Evolutionary conservation across 2,329 filamentous ascomycete genomes (phyloP), one percentile per base, ranked within the genome.

Genomic region (Neofusicoccum ribis): DNA sequence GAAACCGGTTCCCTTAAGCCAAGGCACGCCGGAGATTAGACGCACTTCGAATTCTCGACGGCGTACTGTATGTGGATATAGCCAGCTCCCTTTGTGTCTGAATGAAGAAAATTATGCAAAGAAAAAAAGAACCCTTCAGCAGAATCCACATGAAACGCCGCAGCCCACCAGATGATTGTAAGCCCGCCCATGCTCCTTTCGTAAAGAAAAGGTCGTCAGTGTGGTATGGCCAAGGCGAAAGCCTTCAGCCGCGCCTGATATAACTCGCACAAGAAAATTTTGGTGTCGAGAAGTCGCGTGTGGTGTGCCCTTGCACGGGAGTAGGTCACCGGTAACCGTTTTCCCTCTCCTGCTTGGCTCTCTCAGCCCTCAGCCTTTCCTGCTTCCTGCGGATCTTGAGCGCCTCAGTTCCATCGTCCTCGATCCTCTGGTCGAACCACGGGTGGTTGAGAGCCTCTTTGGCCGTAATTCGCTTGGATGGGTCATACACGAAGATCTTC

Each of bases 321-420:
- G 60, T 8, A 41, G 47, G 49, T 63, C 60, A 63, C 60, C 60
- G 60, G 47, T 63, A 63, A 37, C 60, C 49, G 47, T 47, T 50
- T 37, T 51, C 46, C 49, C 15, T 37, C 39, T 49, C 59, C 34
- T 50, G 59, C 59, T 44, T 47, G 11, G 63, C 63, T 41, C 43
- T 65, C 43, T 65, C 63, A 20, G 44, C 43, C 41, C 23, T 43
- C 20, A 50, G 20, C 71, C 73, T 76, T 63, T 78, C 75, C 67
- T 74, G 68, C 65, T 82, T 78, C 64, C 83, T 72, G 52, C 83
- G 78, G 68, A 89, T 88, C 65, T 85, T 83, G 65, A 85, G 80
- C 20, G 87, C 87, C 76, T 89, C 87, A 6, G 87, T 89, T 65
- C 87, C 87, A 72, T 89, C 87, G 71, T 89, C 87, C 70, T 88